Evolutionary conservation across 192 early-diverging fungal species (phyloP), one percentile per base, ranked within the genome.

Genomic region (Cetraspora pellucida): DNA sequence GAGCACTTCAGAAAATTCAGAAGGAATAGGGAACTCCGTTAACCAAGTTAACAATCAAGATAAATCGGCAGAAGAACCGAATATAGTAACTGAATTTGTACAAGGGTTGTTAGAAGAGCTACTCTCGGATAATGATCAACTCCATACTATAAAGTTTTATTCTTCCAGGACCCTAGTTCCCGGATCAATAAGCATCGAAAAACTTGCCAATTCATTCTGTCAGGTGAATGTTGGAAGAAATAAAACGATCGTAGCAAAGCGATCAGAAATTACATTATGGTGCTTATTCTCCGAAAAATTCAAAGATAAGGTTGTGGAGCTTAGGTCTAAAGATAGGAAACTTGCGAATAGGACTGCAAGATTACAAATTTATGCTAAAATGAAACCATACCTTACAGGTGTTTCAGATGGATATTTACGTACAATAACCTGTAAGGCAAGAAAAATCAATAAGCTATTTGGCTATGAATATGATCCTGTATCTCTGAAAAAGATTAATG

Each of bases 401-500:
- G n/a, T 57, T 72, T 37, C 30, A 3, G 54, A 72, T 58, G 28
- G 28, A 46, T 72, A 72, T 72, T 72, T 58, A 72, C 54, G 54
- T 72, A 28, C 43, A 28, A 72, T 28, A 28, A 72, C 54, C n/a
- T 72, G 14, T 72, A 72, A 43, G n/a, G 54, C 31, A 16, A 72
- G 52, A 72, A 72, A 72, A 43, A 72, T 72, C 3, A 72, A 68
- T 68, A 68, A 68, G 45, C 47, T 68, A 68, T 72, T 72, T 72
- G 52, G 69, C 5, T 72, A 37, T 57, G 30, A 72, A 57, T 72
- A 72, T 57, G 70, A 72, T 57, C 31, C 70, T 58, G 52, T 57
- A 72, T 30, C 52, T 37, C 31, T 57, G 17, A 72, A 72, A 72
- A 72, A 72, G 50, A 72, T 37, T 72, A 57, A 72, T 37, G 52